These are phyloP conservation scores for Colletotrichum navitas DNA, from an alignment of 2,329 filamentous ascomycete species.

Conservation along the genomic window DNA sequence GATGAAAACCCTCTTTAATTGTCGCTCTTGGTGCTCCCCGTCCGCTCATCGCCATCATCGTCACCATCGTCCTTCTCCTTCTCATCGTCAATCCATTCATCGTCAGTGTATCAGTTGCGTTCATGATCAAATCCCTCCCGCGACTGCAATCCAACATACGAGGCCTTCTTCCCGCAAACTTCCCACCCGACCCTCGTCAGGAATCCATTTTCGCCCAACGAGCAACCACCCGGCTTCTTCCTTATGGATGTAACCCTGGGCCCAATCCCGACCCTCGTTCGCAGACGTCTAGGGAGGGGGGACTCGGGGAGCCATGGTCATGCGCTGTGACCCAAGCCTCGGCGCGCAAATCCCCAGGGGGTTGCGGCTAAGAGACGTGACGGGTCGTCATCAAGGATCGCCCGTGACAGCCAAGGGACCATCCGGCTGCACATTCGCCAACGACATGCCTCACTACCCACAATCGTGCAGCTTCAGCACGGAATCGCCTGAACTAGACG, in stretches of 20 bases:
- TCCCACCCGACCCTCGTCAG: neutral
- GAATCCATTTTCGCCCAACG: too few relatives aligned
- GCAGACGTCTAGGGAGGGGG: neutral
- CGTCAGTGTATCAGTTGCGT: neutral
- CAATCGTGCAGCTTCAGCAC: too few relatives aligned
- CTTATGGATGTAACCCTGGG: neutral
- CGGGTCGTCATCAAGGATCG: slow-evolving; percentile 2
- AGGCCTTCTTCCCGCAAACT: too few relatives aligned
- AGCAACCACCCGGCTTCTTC: neutral
- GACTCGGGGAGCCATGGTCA: neutral
- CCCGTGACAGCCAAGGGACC: slow-evolving; percentile 10
- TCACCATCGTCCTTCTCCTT: neutral
- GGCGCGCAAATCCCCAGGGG: neutral
- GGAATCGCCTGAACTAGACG: neutral
- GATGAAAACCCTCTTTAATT: neutral
- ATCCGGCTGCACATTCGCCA: slow-evolving; percentile 5
- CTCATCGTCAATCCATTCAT: too few relatives aligned
- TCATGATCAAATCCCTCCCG: neutral
- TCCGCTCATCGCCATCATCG: neutral
- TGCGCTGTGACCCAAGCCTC: slow-evolving; percentile 19
- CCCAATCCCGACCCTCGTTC: slow-evolving; percentile 21
- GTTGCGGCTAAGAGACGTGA: neutral
- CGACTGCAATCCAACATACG: neutral
- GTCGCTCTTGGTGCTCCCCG: neutral
- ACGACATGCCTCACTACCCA: slow-evolving; percentile 14